phyloP scores from a whole-genome alignment of 441 rosid species.

The Brassica hybrid region DNA sequence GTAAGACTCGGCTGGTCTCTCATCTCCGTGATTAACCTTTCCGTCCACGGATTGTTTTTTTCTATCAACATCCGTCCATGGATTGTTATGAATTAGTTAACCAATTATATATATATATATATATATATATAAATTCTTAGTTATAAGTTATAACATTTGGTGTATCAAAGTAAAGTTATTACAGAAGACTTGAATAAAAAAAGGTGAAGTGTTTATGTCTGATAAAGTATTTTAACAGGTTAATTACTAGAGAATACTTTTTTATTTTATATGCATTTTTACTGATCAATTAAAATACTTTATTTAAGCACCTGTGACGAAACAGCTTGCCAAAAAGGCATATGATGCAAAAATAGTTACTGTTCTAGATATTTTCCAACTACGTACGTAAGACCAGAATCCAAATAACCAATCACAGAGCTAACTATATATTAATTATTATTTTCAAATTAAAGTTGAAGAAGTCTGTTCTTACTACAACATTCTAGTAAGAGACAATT shows the following conservation, averaged over 20 bases:
- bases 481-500: slow-evolving; percentile 31
- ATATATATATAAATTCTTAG: background rate
- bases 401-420: slow-evolving; percentile 23
- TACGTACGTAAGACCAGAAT: slow-evolving; percentile 20
- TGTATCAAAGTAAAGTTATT: background rate
- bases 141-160: background rate
- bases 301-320: slow-evolving; percentile 16
- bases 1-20: slow-evolving; percentile 1
- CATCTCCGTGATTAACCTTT: background rate
- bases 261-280: background rate
- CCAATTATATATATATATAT: background rate
- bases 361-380: slow-evolving; percentile 28
- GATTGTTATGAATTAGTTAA: no score
- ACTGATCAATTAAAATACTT: background rate
- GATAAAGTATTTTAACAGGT: background rate
- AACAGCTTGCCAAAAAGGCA: slow-evolving; percentile 8
- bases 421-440: background rate
- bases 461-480: slow-evolving; percentile 31
- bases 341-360: background rate
- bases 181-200: background rate
- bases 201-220: background rate
- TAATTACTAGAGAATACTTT: background rate
- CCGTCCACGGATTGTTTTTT: no score
- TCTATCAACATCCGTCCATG: no score
- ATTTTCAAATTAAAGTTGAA: background rate